A percentile compares a stretch with the other conserved stretches of the same genome.
Conservation (phyloP, 2,329 filamentous ascomycete species). For the Pseudohalonectria lignicola region DNA sequence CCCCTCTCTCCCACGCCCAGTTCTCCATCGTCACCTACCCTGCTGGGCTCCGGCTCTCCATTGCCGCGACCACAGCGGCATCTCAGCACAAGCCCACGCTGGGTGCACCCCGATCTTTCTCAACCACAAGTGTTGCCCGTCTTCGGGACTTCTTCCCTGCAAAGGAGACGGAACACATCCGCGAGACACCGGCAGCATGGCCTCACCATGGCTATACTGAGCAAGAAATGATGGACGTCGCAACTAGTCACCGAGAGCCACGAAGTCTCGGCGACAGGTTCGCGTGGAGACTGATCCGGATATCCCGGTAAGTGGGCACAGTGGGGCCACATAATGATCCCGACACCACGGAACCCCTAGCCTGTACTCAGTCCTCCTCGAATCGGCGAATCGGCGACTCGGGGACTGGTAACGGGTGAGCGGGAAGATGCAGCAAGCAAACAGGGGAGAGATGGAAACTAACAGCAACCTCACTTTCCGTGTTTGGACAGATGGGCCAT, state of each 20-base stretch:
- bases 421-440: too few species aligned
- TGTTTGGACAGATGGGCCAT: constrained; percentile 75
- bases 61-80: neutral
- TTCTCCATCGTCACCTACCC: too few species aligned
- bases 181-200: constrained; percentile 55
- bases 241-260: constrained; percentile 66
- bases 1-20: constrained; percentile 12
- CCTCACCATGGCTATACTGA: constrained; percentile 64
- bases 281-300: constrained; percentile 65
- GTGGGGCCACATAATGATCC: too few species aligned
- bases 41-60: constrained; percentile 7
- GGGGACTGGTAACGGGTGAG: too few species aligned
- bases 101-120: constrained; percentile 27
- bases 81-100: neutral
- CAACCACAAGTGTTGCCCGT: constrained; percentile 31
- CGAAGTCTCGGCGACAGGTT: constrained; percentile 65
- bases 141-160: constrained; percentile 53
- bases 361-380: too few species aligned
- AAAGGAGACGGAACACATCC: constrained; percentile 50
- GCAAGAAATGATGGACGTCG: constrained; percentile 65
- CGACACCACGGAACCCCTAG: too few species aligned
- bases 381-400: too few species aligned
- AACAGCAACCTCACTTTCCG: too few species aligned
- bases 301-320: constrained; percentile 21
- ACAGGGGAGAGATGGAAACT: too few species aligned